Percentiles rank a stretch among this genome's conserved stretches.
Evolutionary conservation across 257 asterid species (phyloP).

Genomic region (Nicotiana tomentosiformis): DNA sequence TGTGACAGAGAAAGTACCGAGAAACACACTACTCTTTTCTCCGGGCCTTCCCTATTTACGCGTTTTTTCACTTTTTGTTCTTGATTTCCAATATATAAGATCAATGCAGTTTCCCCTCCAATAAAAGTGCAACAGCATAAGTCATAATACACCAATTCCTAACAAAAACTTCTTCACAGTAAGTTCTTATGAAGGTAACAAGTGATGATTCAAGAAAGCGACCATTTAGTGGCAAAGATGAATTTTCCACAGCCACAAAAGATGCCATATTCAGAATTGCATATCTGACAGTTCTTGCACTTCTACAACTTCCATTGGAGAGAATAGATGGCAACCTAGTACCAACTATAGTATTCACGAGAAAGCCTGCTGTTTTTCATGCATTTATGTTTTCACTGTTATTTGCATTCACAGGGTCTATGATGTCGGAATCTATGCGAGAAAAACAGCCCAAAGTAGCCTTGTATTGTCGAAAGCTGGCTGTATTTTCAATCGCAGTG

Average conservation of each 20-base stretch:
- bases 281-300: background rate
- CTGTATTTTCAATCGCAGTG: background rate
- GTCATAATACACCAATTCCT: background rate
- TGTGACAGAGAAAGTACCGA: background rate
- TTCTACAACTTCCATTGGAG: slow-evolving; percentile 2
- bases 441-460: background rate
- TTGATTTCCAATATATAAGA: background rate
- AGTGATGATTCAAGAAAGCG: background rate
- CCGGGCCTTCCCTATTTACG: background rate
- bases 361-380: background rate
- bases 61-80: background rate
- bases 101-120: no score
- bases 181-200: background rate
- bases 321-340: background rate
- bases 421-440: background rate
- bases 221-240: background rate
- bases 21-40: background rate
- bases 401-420: slow-evolving; percentile 2
- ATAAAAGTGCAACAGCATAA: background rate
- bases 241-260: background rate
- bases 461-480: background rate
- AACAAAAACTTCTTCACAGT: background rate
- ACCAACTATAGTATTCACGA: slow-evolving; percentile 2
- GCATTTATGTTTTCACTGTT: background rate
- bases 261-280: background rate